phyloP scores from a whole-genome alignment of 2,329 filamentous ascomycete genomes.

The Neurospora sp. region DNA sequence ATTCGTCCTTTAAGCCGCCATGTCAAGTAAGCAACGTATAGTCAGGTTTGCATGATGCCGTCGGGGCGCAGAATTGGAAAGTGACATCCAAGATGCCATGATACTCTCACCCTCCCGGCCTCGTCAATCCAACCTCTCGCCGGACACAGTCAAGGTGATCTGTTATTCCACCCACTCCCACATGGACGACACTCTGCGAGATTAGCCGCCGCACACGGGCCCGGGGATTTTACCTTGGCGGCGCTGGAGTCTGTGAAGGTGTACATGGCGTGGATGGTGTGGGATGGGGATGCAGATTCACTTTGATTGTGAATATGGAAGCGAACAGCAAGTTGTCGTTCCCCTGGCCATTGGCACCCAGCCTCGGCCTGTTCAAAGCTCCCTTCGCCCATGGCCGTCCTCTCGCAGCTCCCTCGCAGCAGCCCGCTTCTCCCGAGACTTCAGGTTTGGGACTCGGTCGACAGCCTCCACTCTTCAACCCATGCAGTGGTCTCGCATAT shows the following conservation, averaged over 20 bases:
- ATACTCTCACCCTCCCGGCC: not conserved
- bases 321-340: not conserved
- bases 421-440: conserved; percentile 2
- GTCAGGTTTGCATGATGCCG: not conserved
- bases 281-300: not conserved
- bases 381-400: not conserved
- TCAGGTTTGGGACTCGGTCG: conserved; percentile 7
- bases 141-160: not conserved
- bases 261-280: not conserved
- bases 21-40: not conserved
- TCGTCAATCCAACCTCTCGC: not conserved
- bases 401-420: not conserved
- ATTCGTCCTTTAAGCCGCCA: not conserved
- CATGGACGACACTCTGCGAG: not conserved
- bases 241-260: not conserved
- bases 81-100: not conserved
- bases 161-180: not conserved
- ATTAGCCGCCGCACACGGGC: not conserved
- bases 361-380: not conserved
- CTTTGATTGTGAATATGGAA: not conserved
- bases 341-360: not conserved
- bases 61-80: not conserved
- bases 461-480: conserved; percentile 1
- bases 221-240: not conserved
- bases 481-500: conserved; percentile 8